phyloP scores from a whole-genome alignment of 2,329 filamentous ascomycete genomes.

The Penicillium sp. region DNA sequence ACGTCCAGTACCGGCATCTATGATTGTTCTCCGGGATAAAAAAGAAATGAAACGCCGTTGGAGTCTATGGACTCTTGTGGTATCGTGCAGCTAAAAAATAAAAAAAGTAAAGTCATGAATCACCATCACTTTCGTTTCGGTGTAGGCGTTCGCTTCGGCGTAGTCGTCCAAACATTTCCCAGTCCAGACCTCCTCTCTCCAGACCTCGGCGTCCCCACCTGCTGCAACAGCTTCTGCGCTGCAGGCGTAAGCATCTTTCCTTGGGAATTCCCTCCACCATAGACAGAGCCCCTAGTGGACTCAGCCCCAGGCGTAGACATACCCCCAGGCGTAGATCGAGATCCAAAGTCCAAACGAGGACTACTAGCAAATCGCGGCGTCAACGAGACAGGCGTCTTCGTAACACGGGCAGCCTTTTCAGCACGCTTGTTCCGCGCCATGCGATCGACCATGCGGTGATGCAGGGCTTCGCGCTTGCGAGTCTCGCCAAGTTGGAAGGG shows the following conservation, averaged over 20 bases:
- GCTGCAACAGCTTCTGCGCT: conserved; percentile 44
- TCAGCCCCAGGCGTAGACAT: conserved; percentile 19
- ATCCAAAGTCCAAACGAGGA: conserved; percentile 38
- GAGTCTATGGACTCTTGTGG: conserved; percentile 4
- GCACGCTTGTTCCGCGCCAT: conserved; percentile 71
- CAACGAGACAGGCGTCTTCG: conserved; percentile 46
- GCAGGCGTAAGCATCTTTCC: conserved; percentile 46
- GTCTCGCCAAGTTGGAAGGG: conserved; percentile 78
- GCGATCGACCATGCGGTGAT: conserved; percentile 82
- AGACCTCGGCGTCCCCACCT: conserved; percentile 31
- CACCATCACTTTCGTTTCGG: conserved; percentile 16
- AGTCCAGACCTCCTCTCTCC: conserved; percentile 15
- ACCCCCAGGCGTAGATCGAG: conserved; percentile 13
- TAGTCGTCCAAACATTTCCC: conserved; percentile 24
- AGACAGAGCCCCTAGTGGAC: conserved; percentile 10
- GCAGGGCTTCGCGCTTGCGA: conserved; percentile 74
- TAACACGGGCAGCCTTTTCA: conserved; percentile 59
- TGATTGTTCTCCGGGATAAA: not conserved
- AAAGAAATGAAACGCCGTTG: not conserved
- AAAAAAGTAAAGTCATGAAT: not conserved
- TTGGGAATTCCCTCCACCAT: conserved; percentile 7
- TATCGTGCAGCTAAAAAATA: conserved; percentile 19
- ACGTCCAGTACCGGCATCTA: not conserved
- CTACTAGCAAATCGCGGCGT: conserved; percentile 43
- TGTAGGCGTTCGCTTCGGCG: not conserved